phyloP scores from a whole-genome alignment of 2,329 filamentous ascomycete genomes.

The Ascochyta clinopodiicola region DNA sequence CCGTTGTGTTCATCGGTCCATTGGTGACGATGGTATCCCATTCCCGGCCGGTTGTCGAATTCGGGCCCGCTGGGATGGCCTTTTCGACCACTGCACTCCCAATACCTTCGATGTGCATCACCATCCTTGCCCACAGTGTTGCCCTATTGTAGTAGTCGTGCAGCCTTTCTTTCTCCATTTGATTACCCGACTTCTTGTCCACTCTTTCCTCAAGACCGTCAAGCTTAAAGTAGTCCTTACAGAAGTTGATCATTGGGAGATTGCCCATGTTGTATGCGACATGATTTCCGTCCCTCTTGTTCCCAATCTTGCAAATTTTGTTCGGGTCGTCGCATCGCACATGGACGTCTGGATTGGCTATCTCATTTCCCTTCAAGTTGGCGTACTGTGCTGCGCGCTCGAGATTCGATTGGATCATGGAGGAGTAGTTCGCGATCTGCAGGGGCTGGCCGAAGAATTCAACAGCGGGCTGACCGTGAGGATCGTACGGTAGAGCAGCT shows the following conservation, averaged over 20 bases:
- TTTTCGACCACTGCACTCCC: conserved; percentile 37
- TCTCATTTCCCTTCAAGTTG: conserved; percentile 29
- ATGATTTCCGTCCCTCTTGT: conserved; percentile 39
- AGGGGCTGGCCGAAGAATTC: conserved; percentile 40
- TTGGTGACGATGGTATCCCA: conserved; percentile 28
- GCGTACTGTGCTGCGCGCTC: conserved; percentile 39
- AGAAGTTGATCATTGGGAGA: conserved; percentile 46
- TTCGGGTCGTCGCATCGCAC: conserved; percentile 46
- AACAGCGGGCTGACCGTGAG: conserved; percentile 27
- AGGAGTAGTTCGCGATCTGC: conserved; percentile 36
- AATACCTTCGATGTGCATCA: conserved; percentile 43
- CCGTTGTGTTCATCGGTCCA: conserved; percentile 42
- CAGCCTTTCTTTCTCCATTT: conserved; percentile 31
- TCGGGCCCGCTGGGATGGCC: conserved; percentile 21
- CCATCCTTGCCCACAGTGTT: conserved; percentile 44
- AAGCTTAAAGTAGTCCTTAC: conserved; percentile 37
- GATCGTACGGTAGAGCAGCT: conserved; percentile 33
- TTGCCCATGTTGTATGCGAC: conserved; percentile 45
- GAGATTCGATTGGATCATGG: conserved; percentile 38
- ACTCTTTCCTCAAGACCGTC: conserved; percentile 33
- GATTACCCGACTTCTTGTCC: conserved; percentile 30
- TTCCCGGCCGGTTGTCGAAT: conserved; percentile 23
- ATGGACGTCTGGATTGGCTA: conserved; percentile 40
- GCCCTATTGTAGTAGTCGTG: conserved; percentile 44
- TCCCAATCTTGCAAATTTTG: conserved; percentile 33